Evolutionary conservation across 495 filamentous ascomycete genomes (phyloP).

Genomic region (Hyaloscypha hepaticicola): DNA sequence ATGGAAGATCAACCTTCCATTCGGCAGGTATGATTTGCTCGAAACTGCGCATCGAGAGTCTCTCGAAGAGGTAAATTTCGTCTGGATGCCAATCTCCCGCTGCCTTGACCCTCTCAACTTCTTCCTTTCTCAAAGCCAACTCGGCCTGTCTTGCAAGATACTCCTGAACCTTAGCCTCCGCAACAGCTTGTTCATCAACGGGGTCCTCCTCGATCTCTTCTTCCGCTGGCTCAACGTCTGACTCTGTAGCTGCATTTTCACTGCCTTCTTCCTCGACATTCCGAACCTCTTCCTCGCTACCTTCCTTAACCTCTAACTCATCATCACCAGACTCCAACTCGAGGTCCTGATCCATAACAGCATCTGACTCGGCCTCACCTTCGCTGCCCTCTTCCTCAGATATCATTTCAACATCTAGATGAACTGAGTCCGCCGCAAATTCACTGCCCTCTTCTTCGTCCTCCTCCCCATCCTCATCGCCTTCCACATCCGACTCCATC

Average conservation of each 20-base stretch:
- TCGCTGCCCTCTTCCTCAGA: constrained; percentile 5
- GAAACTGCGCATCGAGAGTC: constrained; percentile 56
- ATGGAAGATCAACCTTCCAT: constrained; percentile 62
- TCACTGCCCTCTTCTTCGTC: neutral
- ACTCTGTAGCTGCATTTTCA: neutral
- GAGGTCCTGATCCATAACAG: neutral
- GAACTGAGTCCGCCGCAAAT: constrained; percentile 10
- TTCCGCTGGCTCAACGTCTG: constrained; percentile 17
- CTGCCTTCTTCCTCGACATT: neutral
- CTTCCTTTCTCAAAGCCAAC: constrained; percentile 15
- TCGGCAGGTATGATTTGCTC: constrained; percentile 55
- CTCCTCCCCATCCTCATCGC: constrained; percentile 13
- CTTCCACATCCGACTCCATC: constrained; percentile 15
- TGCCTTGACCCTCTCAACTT: constrained; percentile 22
- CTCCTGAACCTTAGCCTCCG: constrained; percentile 29
- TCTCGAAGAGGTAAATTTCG: constrained; percentile 54
- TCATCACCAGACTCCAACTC: constrained; percentile 2
- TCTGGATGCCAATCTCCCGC: constrained; percentile 46
- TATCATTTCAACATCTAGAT: constrained; percentile 6
- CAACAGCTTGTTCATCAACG: constrained; percentile 12
- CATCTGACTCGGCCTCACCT: neutral
- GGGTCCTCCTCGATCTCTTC: constrained; percentile 4
- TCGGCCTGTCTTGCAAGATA: constrained; percentile 32
- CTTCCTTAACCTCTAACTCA: neutral
- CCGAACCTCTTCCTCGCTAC: constrained; percentile 1